phyloP scores from a whole-genome alignment of 257 asterid species.

The Mentha longifolia region DNA sequence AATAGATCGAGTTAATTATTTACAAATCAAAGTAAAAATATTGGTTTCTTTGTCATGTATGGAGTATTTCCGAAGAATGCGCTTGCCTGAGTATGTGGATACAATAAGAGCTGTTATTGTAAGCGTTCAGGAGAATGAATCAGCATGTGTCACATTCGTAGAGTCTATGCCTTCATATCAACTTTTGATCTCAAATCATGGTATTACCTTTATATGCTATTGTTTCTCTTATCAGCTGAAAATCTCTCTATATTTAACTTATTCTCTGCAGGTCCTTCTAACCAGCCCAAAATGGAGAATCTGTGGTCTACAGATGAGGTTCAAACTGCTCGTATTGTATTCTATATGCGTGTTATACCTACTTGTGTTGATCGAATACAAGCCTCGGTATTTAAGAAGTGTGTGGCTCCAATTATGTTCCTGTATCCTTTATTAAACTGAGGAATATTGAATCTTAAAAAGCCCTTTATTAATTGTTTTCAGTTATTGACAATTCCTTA shows the following conservation, averaged over 20 bases:
- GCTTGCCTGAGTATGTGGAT: conserved; percentile 92
- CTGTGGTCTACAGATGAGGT: conserved; percentile 85
- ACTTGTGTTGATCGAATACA: conserved; percentile 76
- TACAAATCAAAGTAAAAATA: conserved; percentile 65
- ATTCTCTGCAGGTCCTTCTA: conserved; percentile 53
- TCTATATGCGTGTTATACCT: conserved; percentile 86
- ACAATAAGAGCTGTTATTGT: conserved; percentile 80
- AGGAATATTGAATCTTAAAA: conserved; percentile 26
- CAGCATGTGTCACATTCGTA: conserved; percentile 69
- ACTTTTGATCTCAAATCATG: conserved; percentile 61
- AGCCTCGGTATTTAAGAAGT: conserved; percentile 64
- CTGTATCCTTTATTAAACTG: conserved; percentile 68
- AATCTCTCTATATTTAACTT: conserved; percentile 15
- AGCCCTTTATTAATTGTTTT: conserved; percentile 13
- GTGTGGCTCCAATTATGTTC: conserved; percentile 83
- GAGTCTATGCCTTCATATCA: conserved; percentile 86
- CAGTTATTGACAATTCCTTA: conserved; percentile 42
- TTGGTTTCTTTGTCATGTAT: conserved; percentile 86
- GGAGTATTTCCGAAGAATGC: conserved; percentile 94
- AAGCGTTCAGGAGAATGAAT: conserved; percentile 82
- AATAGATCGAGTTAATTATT: conserved; percentile 47
- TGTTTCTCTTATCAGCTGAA: conserved; percentile 25
- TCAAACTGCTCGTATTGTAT: conserved; percentile 87
- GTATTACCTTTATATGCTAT: conserved; percentile 40
- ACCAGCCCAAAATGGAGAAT: conserved; percentile 42